Percentiles rank a stretch among this genome's conserved stretches.
Conservation (phyloP, 768 basidiomycete species). For the Strobilomyces echinocephalus region DNA sequence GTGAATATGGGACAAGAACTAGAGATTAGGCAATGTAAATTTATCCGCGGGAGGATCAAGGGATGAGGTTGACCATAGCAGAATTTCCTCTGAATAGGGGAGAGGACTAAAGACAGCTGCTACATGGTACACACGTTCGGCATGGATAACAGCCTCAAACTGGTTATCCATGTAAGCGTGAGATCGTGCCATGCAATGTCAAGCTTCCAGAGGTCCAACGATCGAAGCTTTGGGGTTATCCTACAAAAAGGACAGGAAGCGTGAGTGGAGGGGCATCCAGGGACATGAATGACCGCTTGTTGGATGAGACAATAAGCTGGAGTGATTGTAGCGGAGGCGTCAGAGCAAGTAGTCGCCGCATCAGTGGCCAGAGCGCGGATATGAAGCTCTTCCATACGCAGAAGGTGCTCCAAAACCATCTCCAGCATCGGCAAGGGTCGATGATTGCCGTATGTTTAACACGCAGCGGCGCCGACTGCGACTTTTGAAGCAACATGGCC, state of each 20-base stretch:
- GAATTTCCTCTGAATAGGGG: conserved; percentile 1
- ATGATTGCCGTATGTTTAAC: neutral
- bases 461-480: neutral
- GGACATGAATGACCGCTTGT: neutral
- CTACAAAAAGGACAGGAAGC: neutral
- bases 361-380: neutral
- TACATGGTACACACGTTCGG: neutral
- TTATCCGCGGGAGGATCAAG: neutral
- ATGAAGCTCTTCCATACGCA: conserved; percentile 1
- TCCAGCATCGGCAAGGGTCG: neutral
- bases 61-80: neutral
- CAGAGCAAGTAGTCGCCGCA: neutral
- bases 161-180: neutral
- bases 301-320: neutral
- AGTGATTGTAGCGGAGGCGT: conserved; percentile 1
- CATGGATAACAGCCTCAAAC: neutral
- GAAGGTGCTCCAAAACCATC: conserved; percentile 1
- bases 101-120: neutral
- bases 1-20: neutral
- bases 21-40: neutral
- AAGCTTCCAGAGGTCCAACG: too few species aligned
- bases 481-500: conserved; percentile 1
- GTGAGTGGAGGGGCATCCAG: neutral
- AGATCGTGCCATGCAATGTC: neutral
- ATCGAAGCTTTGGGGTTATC: too few species aligned